Evolutionary conservation across 257 asterid genomes (phyloP), one percentile per base, ranked within the genome.

Genomic region (Salvia miltiorrhiza): DNA sequence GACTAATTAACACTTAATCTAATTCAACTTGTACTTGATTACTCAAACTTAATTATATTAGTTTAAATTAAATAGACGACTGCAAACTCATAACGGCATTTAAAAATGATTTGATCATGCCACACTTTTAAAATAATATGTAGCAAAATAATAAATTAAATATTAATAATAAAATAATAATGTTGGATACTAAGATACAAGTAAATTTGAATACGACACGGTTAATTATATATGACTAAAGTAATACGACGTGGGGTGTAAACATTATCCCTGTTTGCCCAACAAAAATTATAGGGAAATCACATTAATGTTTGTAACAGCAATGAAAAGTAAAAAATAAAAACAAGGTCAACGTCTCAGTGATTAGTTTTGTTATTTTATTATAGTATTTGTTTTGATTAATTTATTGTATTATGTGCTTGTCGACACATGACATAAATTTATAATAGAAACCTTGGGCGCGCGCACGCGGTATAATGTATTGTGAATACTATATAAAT

Each of bases 361-460:
- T 10, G 13, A 26, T 13, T 26, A 54, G 3, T 12, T 13, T 3
- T 24, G 20, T 16, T 45, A n/a, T 14, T 44, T 16, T 16, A n/a
- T 16, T n/a, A n/a, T n/a, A n/a, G 11, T 7, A 47, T 47, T 47
- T 20, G 17, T 41, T 50, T n/a, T n/a, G 3, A 6, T 28, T 16
- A 9, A 11, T 33, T 20, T 32, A 66, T 6, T 44, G 4, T 9
- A 45, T 48, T 10, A 11, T 32, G 6, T 33, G 7, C 23, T 32
- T 45, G 53, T 32, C 28, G 61, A 59, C 43, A 19, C 0, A 69
- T 44, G 37, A 26, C 2, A 52, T 69, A 7, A 23, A 23, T 43
- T 37, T 14, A 50, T 10, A 17, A 61, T 13, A 24, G 17, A 63
- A 72, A 50, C 76, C 13, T 24, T 56, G 65, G 71, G 76, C 70